These are phyloP conservation scores for Cryphonectria naterciae DNA, from an alignment of 2,329 filamentous ascomycete genomes.

Conservation along the genomic window DNA sequence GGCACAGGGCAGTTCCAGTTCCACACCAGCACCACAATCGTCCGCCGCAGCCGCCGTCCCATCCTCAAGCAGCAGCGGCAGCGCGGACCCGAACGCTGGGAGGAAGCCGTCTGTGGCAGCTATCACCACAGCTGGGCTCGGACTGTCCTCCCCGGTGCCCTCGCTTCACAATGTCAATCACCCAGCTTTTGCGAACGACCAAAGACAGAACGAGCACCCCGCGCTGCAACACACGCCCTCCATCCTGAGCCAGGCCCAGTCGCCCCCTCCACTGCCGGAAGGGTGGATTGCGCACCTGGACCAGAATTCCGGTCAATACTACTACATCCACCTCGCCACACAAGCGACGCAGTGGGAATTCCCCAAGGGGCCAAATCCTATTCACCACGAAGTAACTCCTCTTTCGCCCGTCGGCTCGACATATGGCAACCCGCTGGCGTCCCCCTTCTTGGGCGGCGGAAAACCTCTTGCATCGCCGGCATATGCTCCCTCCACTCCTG, in stretches of 20 bases:
- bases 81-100: slow-evolving; percentile 31
- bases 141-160: slow-evolving; percentile 45
- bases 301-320: slow-evolving; percentile 94
- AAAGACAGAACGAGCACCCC: slow-evolving; percentile 55
- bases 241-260: slow-evolving; percentile 64
- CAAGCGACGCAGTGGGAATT: slow-evolving; percentile 99
- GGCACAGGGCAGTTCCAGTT: slow-evolving; percentile 32
- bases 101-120: slow-evolving; percentile 37
- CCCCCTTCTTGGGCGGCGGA: slow-evolving; percentile 69
- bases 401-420: slow-evolving; percentile 81
- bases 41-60: slow-evolving; percentile 25
- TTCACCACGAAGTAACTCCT: slow-evolving; percentile 80
- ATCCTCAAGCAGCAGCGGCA: slow-evolving; percentile 30
- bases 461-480: slow-evolving; percentile 78
- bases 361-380: slow-evolving; percentile 89
- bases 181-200: slow-evolving; percentile 89
- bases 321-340: slow-evolving; percentile 94
- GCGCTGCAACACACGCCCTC: slow-evolving; percentile 51
- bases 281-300: slow-evolving; percentile 98
- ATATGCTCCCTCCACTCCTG: slow-evolving; percentile 80
- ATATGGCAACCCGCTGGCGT: slow-evolving; percentile 74
- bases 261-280: slow-evolving; percentile 90
- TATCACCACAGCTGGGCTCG: slow-evolving; percentile 37
- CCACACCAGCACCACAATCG: slow-evolving; percentile 36
- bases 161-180: slow-evolving; percentile 68